Conservation (phyloP, 2,329 filamentous ascomycete species). For the Fusarium sp. region DNA sequence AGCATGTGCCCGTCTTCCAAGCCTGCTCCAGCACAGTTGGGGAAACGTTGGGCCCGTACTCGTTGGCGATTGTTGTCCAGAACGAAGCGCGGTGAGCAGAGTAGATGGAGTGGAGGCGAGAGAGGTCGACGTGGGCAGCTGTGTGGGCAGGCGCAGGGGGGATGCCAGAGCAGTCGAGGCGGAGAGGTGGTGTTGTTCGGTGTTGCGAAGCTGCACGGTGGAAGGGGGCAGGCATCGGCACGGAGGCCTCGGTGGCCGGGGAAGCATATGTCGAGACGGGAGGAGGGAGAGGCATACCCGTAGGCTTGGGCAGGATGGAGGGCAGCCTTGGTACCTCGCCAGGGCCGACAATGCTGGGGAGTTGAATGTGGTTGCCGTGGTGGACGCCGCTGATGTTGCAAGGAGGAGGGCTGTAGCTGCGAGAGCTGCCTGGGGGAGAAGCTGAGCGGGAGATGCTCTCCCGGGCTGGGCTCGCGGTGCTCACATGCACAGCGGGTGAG, state of each 20-base stretch:
- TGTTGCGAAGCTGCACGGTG: slow-evolving; percentile 48
- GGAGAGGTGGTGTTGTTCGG: slow-evolving; percentile 61
- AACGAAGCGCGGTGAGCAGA: slow-evolving; percentile 76
- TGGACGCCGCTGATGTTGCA: slow-evolving; percentile 48
- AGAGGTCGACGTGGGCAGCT: slow-evolving; percentile 68
- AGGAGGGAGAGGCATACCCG: slow-evolving; percentile 60
- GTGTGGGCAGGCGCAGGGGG: slow-evolving; percentile 50
- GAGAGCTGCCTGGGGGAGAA: slow-evolving; percentile 60
- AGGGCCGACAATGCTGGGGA: slow-evolving; percentile 64
- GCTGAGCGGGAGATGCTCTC: slow-evolving; percentile 62
- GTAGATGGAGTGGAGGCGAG: slow-evolving; percentile 78
- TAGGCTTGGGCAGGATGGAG: slow-evolving; percentile 76
- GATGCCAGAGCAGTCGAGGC: slow-evolving; percentile 69
- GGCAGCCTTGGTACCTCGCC: slow-evolving; percentile 64
- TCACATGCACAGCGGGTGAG: slow-evolving; percentile 61
- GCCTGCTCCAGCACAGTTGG: slow-evolving; percentile 76
- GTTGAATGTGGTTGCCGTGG: slow-evolving; percentile 60
- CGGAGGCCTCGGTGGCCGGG: slow-evolving; percentile 59
- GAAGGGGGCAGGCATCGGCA: slow-evolving; percentile 58
- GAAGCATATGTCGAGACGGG: slow-evolving; percentile 56
- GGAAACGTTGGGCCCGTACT: slow-evolving; percentile 75
- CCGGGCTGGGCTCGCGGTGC: slow-evolving; percentile 63
- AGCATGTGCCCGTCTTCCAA: slow-evolving; percentile 67
- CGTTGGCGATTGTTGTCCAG: slow-evolving; percentile 78
- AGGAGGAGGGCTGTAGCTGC: slow-evolving; percentile 60